Conservation (phyloP, 1,284 basidiomycete genomes). For the Austroboletus novae-zelandiae region DNA sequence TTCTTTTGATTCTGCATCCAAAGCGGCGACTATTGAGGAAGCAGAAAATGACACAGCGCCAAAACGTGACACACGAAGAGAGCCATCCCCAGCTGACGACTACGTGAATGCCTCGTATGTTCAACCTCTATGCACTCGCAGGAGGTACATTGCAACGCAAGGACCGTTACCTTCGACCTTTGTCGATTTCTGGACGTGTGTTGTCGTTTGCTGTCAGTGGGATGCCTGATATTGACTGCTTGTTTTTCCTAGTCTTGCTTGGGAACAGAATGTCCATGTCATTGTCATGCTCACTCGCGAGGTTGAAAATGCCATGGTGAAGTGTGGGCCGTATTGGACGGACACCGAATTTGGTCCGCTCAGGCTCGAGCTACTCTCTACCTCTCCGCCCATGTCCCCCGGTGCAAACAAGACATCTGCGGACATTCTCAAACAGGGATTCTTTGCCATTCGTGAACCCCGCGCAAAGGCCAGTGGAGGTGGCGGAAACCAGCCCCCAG, state of each 20-base stretch:
- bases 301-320: constrained; percentile 83
- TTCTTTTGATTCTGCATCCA: not conserved
- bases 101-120: constrained; percentile 94
- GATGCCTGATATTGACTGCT: constrained; percentile 7
- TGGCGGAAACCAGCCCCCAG: constrained; percentile 29
- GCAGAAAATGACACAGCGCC: not conserved
- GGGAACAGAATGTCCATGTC: constrained; percentile 79
- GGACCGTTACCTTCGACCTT: constrained; percentile 91
- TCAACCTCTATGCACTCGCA: constrained; percentile 77
- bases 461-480: not conserved
- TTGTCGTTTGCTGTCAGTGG: constrained; percentile 18
- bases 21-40: not conserved
- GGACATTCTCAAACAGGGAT: constrained; percentile 27
- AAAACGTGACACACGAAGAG: constrained; percentile 3
- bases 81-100: constrained; percentile 57
- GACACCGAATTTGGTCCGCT: constrained; percentile 71
- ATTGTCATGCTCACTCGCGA: constrained; percentile 92
- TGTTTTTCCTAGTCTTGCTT: constrained; percentile 55
- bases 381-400: constrained; percentile 42
- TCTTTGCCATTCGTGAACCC: constrained; percentile 31
- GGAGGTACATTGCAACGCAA: constrained; percentile 94
- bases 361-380: constrained; percentile 61
- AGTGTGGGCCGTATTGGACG: constrained; percentile 93
- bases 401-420: not conserved
- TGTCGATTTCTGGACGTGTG: constrained; percentile 94